Percentiles rank a stretch among this genome's conserved stretches.
Evolutionary conservation across 768 basidiomycete species (phyloP).

Genomic region (Sarcodon sp.): DNA sequence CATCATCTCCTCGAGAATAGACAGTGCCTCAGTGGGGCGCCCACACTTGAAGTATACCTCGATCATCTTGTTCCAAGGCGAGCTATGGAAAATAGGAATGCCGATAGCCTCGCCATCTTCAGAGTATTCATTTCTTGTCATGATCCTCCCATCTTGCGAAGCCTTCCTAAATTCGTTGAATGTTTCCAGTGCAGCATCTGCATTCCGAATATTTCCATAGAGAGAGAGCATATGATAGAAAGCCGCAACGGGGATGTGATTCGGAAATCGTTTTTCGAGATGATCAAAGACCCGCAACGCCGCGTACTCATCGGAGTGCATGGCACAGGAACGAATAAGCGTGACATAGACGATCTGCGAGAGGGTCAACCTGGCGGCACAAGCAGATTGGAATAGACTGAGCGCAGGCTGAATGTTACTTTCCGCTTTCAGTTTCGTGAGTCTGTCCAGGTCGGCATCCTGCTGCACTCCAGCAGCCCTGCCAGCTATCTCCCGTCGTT

Average conservation of each 20-base stretch:
- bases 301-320: constrained; percentile 39
- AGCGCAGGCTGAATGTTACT: constrained; percentile 62
- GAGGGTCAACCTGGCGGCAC: constrained; percentile 21
- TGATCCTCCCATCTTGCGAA: constrained; percentile 18
- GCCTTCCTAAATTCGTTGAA: constrained; percentile 47
- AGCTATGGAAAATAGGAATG: constrained; percentile 21
- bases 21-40: constrained; percentile 48
- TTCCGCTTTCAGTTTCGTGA: constrained; percentile 39
- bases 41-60: constrained; percentile 56
- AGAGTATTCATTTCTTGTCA: too few relatives aligned
- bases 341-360: constrained; percentile 28
- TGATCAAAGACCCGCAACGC: constrained; percentile 57
- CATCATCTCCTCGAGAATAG: constrained; percentile 61
- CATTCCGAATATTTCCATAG: constrained; percentile 38
- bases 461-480: constrained; percentile 10
- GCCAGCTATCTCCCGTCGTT: constrained; percentile 20
- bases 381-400: constrained; percentile 55
- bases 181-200: constrained; percentile 38
- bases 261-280: constrained; percentile 31
- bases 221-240: constrained; percentile 47
- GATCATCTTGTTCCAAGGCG: constrained; percentile 69
- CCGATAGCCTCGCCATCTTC: constrained; percentile 1
- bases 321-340: constrained; percentile 51
- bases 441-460: constrained; percentile 22
- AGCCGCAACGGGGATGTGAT: constrained; percentile 19